Evolutionary conservation across 768 basidiomycete species (phyloP).

Genomic region (Hypholoma fasciculare): DNA sequence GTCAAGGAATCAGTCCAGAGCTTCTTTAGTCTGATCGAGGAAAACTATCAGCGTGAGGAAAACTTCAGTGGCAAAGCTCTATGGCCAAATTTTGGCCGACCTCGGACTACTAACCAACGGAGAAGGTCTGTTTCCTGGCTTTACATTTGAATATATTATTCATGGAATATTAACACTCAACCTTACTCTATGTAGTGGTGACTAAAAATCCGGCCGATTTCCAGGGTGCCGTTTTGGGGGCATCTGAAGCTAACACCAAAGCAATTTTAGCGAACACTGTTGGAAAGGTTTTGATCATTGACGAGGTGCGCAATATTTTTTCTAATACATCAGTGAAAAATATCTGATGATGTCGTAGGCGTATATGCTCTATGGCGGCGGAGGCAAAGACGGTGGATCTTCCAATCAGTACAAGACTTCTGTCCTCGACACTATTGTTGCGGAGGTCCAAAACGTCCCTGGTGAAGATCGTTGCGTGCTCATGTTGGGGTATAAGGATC

Average conservation of each 20-base stretch:
- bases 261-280: constrained; percentile 55
- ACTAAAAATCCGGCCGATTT: constrained; percentile 71
- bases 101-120: constrained; percentile 68
- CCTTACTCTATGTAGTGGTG: constrained; percentile 41
- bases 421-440: constrained; percentile 74
- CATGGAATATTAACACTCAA: not conserved
- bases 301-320: constrained; percentile 45
- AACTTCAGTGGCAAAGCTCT: constrained; percentile 67
- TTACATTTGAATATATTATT: not conserved
- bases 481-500: constrained; percentile 60
- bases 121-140: constrained; percentile 47
- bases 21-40: constrained; percentile 44
- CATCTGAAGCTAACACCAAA: constrained; percentile 66
- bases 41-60: constrained; percentile 70
- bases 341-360: constrained; percentile 39
- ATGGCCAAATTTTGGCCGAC: constrained; percentile 63
- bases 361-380: constrained; percentile 60
- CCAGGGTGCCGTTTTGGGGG: constrained; percentile 53
- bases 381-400: constrained; percentile 25
- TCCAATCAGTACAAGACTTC: constrained; percentile 60
- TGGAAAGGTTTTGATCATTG: constrained; percentile 71
- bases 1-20: constrained; percentile 57
- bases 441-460: constrained; percentile 66
- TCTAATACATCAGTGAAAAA: not conserved
- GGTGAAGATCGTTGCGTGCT: constrained; percentile 73